phyloP scores from a whole-genome alignment of 768 basidiomycete species.

The Leccinum arenicola region DNA sequence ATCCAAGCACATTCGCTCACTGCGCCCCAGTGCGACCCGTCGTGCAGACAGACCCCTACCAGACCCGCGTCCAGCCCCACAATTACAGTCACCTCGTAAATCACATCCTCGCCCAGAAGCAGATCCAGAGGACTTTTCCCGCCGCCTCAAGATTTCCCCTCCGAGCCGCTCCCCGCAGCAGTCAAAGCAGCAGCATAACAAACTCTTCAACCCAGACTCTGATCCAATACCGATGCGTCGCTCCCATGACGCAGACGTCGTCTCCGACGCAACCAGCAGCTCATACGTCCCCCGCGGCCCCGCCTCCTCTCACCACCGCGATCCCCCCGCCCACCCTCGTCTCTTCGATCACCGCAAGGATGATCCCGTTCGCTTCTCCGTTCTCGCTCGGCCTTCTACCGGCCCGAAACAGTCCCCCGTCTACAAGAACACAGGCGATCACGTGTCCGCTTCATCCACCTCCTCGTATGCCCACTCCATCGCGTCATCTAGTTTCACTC shows the following conservation, averaged over 20 bases:
- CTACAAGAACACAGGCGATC: constrained; percentile 65
- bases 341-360: constrained; percentile 90
- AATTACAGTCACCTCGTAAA: constrained; percentile 35
- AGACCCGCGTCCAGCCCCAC: constrained; percentile 16
- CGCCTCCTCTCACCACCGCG: constrained; percentile 36
- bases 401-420: constrained; percentile 45
- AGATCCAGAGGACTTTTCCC: constrained; percentile 72
- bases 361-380: constrained; percentile 84
- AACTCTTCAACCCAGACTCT: constrained; percentile 71
- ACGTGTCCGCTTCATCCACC: constrained; percentile 70
- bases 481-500: constrained; percentile 66
- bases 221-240: constrained; percentile 63
- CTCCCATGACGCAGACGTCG: constrained; percentile 62
- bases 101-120: constrained; percentile 43
- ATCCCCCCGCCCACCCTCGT: constrained; percentile 39
- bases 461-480: constrained; percentile 73
- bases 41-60: constrained; percentile 42
- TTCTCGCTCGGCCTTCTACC: constrained; percentile 49
- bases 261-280: constrained; percentile 55
- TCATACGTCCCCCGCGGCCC: constrained; percentile 40
- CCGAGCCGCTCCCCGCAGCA: constrained; percentile 39
- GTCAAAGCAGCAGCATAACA: constrained; percentile 36
- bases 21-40: constrained; percentile 39
- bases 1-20: background rate
- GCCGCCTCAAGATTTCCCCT: constrained; percentile 65